Evolutionary conservation across 306 rosid species (phyloP), one percentile per base, ranked within the genome.

Genomic region (Sicyos baderoa): DNA sequence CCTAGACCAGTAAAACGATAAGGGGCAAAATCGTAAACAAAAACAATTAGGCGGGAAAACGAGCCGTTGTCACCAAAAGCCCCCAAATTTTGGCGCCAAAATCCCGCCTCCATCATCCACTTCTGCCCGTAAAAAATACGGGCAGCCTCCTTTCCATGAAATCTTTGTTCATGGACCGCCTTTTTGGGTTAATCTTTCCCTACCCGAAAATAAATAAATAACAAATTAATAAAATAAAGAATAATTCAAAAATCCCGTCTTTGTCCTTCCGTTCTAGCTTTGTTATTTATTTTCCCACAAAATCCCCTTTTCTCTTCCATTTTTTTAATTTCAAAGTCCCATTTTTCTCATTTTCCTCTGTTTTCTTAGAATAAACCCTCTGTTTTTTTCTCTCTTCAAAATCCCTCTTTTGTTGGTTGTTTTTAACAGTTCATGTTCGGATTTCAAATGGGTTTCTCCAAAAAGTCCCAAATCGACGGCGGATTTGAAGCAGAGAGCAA

Each of bases 1-100:
- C 85, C n/a, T 19, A 37, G 16, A 10, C 32, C 23, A 72, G 73
- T 58, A 79, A 74, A 66, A 61, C 3, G 82, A 47, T n/a, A 50
- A 59, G 74, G 73, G 57, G 18, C 54, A 27, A 22, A 67, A 69
- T 32, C 29, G 60, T 3, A 52, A 47, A 88, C 89, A 29, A n/a
- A 2, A 8, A 5, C 0, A 18, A 4, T 0, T 71, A 78, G 6
- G 98, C 97, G 98, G 98, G 97, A 90, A 86, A 75, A 64, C 81
- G 97, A 90, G 94, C 98, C 98, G 98, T 93, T 93, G 96, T 48
- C 23, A 74, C 80, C 44, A 73, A 83, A 83, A 78, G 15, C 65
- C 55, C 80, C 64, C 57, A 1, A n/a, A n/a, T 77, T 82, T 82
- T 82, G 81, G 83, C 86, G 86, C 82, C 72, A 79, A 76, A 70